These are phyloP conservation scores for Endoconidiophora polonica DNA, from an alignment of 2,329 filamentous ascomycete genomes.

Conservation along the genomic window DNA sequence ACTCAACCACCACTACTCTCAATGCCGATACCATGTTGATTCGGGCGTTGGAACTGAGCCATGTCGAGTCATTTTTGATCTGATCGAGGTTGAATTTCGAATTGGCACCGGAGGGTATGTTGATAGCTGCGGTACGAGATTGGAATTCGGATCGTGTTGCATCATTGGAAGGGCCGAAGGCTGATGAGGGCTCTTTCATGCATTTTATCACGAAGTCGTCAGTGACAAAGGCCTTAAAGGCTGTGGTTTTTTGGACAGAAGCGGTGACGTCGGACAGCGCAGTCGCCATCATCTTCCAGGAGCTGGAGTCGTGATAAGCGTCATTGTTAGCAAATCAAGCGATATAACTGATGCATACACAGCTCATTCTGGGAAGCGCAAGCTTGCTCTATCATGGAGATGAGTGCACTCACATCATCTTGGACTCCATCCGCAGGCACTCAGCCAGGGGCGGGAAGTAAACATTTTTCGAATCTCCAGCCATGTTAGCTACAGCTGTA, in stretches of 20 bases:
- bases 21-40: conserved; percentile 73
- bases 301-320: conserved; percentile 25
- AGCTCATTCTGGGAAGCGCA: not conserved
- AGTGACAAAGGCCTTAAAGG: conserved; percentile 51
- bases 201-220: conserved; percentile 52
- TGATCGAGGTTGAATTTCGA: conserved; percentile 56
- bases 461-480: conserved; percentile 45
- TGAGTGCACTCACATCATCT: conserved; percentile 53
- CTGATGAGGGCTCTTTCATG: conserved; percentile 50
- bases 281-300: conserved; percentile 43
- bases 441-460: conserved; percentile 77
- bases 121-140: conserved; percentile 72
- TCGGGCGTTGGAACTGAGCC: conserved; percentile 62
- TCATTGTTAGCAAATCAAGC: conserved; percentile 13
- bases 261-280: conserved; percentile 40
- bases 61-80: conserved; percentile 71
- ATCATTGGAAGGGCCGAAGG: conserved; percentile 46
- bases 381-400: too few relatives aligned
- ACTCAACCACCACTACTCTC: conserved; percentile 65
- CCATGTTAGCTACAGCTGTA: conserved; percentile 35
- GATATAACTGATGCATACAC: conserved; percentile 1
- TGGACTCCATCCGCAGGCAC: conserved; percentile 64
- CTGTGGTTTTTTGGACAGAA: conserved; percentile 34
- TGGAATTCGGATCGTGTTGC: conserved; percentile 59
- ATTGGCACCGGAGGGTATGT: conserved; percentile 52